Evolutionary conservation across 2,329 filamentous ascomycete genomes (phyloP).

Genomic region (Exophiala aquamarina): DNA sequence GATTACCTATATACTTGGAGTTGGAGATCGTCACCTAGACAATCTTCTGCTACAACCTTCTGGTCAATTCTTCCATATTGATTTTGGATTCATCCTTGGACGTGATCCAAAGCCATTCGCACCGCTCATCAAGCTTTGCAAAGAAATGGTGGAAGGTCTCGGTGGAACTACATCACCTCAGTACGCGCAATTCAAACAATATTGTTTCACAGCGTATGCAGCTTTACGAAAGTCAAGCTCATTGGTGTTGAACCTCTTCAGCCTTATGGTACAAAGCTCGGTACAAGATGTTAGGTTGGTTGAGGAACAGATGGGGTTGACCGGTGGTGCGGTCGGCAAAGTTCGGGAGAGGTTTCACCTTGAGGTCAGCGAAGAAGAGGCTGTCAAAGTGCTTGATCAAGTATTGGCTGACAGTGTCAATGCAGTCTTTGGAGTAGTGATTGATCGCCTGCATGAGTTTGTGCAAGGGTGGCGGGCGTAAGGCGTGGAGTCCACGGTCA

Average conservation of each 20-base stretch:
- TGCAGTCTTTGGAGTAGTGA: conserved; percentile 87
- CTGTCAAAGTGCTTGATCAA: conserved; percentile 80
- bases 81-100: conserved; percentile 97
- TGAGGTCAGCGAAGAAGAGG: conserved; percentile 88
- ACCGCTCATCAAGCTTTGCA: conserved; percentile 92
- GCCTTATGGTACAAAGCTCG: conserved; percentile 95
- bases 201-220: conserved; percentile 92
- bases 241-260: conserved; percentile 91
- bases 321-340: conserved; percentile 71
- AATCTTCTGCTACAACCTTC: conserved; percentile 89
- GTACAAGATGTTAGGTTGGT: conserved; percentile 93
- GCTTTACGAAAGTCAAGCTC: conserved; percentile 87
- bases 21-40: conserved; percentile 92
- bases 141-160: conserved; percentile 99
- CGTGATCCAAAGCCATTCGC: conserved; percentile 97
- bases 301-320: conserved; percentile 65
- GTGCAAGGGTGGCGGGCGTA: conserved; percentile 86
- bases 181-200: conserved; percentile 88
- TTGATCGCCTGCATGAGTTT: conserved; percentile 91
- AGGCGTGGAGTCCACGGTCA: too few species aligned
- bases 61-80: conserved; percentile 95
- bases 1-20: conserved; percentile 95
- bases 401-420: conserved; percentile 89
- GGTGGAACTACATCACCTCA: conserved; percentile 78
- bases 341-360: conserved; percentile 93